These are phyloP conservation scores for Zychaea mexicana DNA, from an alignment of 371 early-diverging fungal species.

Conservation along the genomic window DNA sequence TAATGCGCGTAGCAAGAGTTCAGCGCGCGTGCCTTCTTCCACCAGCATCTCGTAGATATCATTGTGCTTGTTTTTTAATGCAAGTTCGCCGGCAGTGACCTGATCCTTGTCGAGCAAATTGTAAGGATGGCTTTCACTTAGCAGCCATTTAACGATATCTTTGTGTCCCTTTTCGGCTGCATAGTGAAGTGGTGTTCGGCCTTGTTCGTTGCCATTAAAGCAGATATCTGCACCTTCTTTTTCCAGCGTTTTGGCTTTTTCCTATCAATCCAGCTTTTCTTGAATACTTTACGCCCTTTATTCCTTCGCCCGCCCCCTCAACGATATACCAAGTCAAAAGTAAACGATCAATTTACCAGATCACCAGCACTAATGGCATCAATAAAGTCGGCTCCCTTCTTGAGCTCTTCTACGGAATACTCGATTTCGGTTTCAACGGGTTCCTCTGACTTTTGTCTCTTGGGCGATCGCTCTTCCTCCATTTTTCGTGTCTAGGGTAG, in stretches of 20 bases:
- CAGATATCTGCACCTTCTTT: conserved; percentile 47
- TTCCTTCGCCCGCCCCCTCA: neutral
- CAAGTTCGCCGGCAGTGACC: conserved; percentile 56
- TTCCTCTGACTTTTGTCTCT: conserved; percentile 7
- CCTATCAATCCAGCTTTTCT: conserved; percentile 24
- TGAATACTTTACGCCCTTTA: no score
- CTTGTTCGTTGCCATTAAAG: conserved; percentile 41
- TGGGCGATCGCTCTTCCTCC: conserved; percentile 6
- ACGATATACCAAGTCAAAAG: no score
- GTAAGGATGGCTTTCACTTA: conserved; percentile 60
- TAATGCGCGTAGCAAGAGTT: conserved; percentile 72
- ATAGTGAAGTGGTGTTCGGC: conserved; percentile 50
- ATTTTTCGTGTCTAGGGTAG: no score
- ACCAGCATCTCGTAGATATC: conserved; percentile 65
- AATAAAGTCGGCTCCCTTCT: conserved; percentile 35
- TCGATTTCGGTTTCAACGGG: neutral
- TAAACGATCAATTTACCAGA: conserved; percentile 26
- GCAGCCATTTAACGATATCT: conserved; percentile 59
- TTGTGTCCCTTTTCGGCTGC: conserved; percentile 49
- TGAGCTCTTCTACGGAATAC: conserved; percentile 42
- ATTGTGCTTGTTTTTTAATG: conserved; percentile 51
- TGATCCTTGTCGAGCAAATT: conserved; percentile 45
- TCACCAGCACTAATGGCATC: conserved; percentile 41
- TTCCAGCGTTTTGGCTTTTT: conserved; percentile 33
- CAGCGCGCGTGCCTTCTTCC: conserved; percentile 83